Conservation (phyloP, 2,329 filamentous ascomycete species). For the Alternaria gaisen region DNA sequence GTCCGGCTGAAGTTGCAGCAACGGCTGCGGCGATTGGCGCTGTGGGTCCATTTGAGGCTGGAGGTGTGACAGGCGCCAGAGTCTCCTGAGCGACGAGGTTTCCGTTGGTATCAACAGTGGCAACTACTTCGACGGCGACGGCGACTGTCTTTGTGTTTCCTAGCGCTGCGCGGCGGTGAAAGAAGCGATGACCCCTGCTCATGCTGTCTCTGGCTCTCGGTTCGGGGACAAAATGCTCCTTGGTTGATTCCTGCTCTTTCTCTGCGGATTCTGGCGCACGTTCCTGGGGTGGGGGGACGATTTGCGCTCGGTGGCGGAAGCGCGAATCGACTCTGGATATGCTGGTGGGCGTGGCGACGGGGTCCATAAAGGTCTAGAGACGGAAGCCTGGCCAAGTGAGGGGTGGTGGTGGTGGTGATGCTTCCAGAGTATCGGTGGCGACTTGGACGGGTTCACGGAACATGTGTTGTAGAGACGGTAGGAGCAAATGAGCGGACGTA, state of each 20-base stretch:
- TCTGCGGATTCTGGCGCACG: constrained; percentile 7
- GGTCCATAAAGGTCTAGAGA: constrained; percentile 42
- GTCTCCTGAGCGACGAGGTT: constrained; percentile 40
- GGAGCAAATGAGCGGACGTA: constrained; percentile 49
- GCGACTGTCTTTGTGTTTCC: constrained; percentile 32
- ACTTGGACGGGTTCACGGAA: constrained; percentile 27
- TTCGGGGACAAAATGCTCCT: constrained; percentile 23
- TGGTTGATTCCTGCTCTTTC: constrained; percentile 21
- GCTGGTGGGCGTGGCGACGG: constrained; percentile 25
- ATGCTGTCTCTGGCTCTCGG: constrained; percentile 37
- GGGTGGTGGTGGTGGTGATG: constrained; percentile 28
- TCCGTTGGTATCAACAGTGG: constrained; percentile 41
- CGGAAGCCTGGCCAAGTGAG: constrained; percentile 23
- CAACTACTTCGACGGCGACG: constrained; percentile 43
- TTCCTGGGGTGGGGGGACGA: constrained; percentile 17
- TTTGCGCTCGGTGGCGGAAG: constrained; percentile 31
- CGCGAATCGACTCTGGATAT: constrained; percentile 39
- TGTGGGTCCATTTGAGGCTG: not conserved
- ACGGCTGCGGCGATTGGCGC: not conserved
- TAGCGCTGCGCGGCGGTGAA: constrained; percentile 44
- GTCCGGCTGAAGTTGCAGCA: not conserved
- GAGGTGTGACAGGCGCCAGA: constrained; percentile 15
- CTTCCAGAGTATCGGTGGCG: constrained; percentile 34
- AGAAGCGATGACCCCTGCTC: constrained; percentile 43
- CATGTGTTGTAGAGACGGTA: constrained; percentile 42